Conservation (phyloP, 306 rosid genomes). For the Argentina anserina region DNA sequence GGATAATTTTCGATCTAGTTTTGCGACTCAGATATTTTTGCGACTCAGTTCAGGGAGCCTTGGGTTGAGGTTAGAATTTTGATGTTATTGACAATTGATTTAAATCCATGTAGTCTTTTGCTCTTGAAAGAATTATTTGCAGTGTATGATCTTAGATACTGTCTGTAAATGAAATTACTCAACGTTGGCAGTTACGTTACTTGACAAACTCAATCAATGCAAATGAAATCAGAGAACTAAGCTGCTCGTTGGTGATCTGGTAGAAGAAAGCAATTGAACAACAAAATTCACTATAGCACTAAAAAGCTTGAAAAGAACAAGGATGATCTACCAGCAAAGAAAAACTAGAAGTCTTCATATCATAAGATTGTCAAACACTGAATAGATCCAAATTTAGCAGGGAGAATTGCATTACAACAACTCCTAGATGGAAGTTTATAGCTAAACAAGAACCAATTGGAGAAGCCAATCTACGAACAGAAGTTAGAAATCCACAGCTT, state of each 20-base stretch:
- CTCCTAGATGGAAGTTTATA: not conserved
- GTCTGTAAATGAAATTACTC: too few relatives aligned
- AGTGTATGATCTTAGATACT: not conserved
- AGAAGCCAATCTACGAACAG: slow-evolving; percentile 15
- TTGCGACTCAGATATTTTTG: slow-evolving; percentile 11
- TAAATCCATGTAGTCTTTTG: not conserved
- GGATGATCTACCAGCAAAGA: not conserved
- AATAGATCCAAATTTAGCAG: slow-evolving; percentile 7
- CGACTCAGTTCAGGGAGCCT: slow-evolving; percentile 29
- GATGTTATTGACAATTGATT: slow-evolving; percentile 10
- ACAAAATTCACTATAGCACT: not conserved
- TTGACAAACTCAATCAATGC: too few relatives aligned
- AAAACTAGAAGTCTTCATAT: not conserved
- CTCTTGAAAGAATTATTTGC: not conserved
- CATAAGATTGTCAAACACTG: not conserved
- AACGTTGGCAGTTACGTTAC: too few relatives aligned
- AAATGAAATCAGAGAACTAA: too few relatives aligned
- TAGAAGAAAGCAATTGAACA: not conserved
- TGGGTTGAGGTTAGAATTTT: slow-evolving; percentile 27
- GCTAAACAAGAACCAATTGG: not conserved
- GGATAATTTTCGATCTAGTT: slow-evolving; percentile 8
- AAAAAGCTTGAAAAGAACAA: not conserved
- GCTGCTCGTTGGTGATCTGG: too few relatives aligned
- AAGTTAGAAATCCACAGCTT: not conserved
- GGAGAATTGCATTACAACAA: slow-evolving; percentile 7